These are phyloP conservation scores for Nicotiana rustica DNA, from an alignment of 305 asterid species.

Conservation along the genomic window DNA sequence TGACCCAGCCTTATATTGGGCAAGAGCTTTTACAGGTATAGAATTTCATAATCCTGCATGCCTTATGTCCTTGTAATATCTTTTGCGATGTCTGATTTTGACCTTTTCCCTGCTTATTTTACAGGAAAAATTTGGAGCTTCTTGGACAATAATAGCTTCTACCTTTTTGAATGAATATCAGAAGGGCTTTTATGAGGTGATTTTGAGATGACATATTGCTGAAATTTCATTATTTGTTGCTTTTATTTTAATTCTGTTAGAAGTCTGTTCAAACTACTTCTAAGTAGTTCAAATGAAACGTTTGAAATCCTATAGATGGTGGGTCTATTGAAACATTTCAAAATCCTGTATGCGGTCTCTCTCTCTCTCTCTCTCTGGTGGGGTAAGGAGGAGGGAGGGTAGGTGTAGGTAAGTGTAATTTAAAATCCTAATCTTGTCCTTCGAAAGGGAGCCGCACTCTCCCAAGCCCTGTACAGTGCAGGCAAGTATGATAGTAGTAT, in stretches of 20 bases:
- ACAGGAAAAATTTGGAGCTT: constrained; percentile 89
- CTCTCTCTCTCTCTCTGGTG: constrained; percentile 1
- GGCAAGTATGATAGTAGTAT: neutral
- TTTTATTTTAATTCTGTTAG: neutral
- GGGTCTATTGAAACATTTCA: constrained; percentile 24
- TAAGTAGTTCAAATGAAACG: constrained; percentile 3
- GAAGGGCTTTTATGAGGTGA: constrained; percentile 85
- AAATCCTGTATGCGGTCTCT: neutral
- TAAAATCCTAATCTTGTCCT: constrained; percentile 21
- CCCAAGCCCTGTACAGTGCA: constrained; percentile 10
- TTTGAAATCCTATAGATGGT: constrained; percentile 24
- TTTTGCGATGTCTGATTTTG: constrained; percentile 3
- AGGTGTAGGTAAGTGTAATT: neutral
- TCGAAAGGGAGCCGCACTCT: neutral
- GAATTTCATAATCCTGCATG: neutral
- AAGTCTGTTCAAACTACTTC: constrained; percentile 19
- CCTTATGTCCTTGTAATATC: neutral
- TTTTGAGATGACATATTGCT: constrained; percentile 25
- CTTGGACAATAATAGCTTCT: constrained; percentile 85
- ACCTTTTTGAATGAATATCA: constrained; percentile 73
- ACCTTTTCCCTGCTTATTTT: constrained; percentile 30
- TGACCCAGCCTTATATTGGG: constrained; percentile 77
- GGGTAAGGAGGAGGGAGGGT: constrained; percentile 11
- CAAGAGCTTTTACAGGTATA: constrained; percentile 67
- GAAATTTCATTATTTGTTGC: constrained; percentile 18